Evolutionary conservation across 495 filamentous ascomycete species (phyloP).

Genomic region (Aspergillus cristatus): DNA sequence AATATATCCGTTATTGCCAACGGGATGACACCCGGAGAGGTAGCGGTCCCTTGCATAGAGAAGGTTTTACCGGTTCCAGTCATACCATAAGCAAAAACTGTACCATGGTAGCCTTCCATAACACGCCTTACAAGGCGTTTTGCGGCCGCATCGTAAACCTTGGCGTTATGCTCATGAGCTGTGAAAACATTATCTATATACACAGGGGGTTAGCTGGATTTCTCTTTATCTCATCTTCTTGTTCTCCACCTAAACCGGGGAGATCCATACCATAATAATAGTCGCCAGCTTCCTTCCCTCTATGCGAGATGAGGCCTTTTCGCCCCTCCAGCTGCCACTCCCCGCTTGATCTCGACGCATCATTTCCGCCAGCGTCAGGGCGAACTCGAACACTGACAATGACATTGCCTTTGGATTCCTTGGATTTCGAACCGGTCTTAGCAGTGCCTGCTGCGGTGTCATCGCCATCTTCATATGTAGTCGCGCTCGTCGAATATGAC

Average conservation of each 20-base stretch:
- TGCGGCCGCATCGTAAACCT: slow-evolving; percentile 86
- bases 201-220: neutral
- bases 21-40: slow-evolving; percentile 94
- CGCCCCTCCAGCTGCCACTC: slow-evolving; percentile 93
- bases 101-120: slow-evolving; percentile 98
- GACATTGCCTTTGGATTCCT: slow-evolving; percentile 86
- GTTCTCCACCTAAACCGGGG: neutral
- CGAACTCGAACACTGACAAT: slow-evolving; percentile 90
- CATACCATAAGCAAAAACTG: slow-evolving; percentile 98
- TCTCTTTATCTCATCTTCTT: too few relatives aligned
- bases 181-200: slow-evolving; percentile 86
- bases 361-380: slow-evolving; percentile 60
- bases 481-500: slow-evolving; percentile 84
- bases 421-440: slow-evolving; percentile 25
- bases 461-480: slow-evolving; percentile 64
- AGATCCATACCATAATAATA: slow-evolving; percentile 74
- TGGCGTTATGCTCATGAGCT: slow-evolving; percentile 82
- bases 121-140: slow-evolving; percentile 92
- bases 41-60: slow-evolving; percentile 97
- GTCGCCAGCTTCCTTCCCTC: slow-evolving; percentile 82
- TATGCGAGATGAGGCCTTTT: slow-evolving; percentile 68
- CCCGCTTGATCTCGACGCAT: slow-evolving; percentile 53
- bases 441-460: slow-evolving; percentile 24
- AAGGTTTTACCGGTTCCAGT: slow-evolving; percentile 98
- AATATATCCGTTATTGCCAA: slow-evolving; percentile 98